Conservation (phyloP, 2,329 filamentous ascomycete genomes). For the Xylaria sp. region DNA sequence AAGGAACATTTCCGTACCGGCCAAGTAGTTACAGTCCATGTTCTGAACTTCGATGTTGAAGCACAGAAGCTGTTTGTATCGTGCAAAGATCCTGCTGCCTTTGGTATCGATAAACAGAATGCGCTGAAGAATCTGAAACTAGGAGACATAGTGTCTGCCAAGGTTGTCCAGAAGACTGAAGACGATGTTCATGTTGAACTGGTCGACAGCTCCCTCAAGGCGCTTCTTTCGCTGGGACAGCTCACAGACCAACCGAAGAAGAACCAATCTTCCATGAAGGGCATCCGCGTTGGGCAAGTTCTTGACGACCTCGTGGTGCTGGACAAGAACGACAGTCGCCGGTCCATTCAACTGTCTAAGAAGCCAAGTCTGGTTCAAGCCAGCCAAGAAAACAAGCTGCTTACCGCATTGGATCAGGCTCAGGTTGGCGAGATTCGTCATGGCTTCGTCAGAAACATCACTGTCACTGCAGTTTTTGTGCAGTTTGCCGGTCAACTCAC, state of each 20-base stretch:
- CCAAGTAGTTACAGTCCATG: conserved; percentile 85
- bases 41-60: conserved; percentile 72
- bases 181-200: conserved; percentile 75
- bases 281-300: conserved; percentile 77
- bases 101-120: conserved; percentile 69
- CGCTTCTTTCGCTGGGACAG: conserved; percentile 69
- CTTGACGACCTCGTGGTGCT: conserved; percentile 77
- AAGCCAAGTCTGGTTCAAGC: conserved; percentile 79
- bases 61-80: conserved; percentile 74
- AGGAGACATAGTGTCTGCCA: conserved; percentile 71
- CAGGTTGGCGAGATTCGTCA: conserved; percentile 62
- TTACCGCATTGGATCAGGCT: conserved; percentile 67
- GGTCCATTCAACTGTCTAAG: conserved; percentile 69
- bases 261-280: conserved; percentile 68
- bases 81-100: conserved; percentile 81
- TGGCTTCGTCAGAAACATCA: conserved; percentile 83
- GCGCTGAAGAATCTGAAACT: conserved; percentile 68
- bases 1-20: conserved; percentile 82
- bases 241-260: conserved; percentile 77
- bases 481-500: conserved; percentile 75
- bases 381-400: conserved; percentile 63
- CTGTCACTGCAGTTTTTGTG: conserved; percentile 75
- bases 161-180: conserved; percentile 73
- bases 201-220: conserved; percentile 67
- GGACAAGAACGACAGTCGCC: conserved; percentile 75